Base-by-base conservation (phyloP, 2,329 filamentous ascomycete species). In the Neoascochyta sp. region DNA sequence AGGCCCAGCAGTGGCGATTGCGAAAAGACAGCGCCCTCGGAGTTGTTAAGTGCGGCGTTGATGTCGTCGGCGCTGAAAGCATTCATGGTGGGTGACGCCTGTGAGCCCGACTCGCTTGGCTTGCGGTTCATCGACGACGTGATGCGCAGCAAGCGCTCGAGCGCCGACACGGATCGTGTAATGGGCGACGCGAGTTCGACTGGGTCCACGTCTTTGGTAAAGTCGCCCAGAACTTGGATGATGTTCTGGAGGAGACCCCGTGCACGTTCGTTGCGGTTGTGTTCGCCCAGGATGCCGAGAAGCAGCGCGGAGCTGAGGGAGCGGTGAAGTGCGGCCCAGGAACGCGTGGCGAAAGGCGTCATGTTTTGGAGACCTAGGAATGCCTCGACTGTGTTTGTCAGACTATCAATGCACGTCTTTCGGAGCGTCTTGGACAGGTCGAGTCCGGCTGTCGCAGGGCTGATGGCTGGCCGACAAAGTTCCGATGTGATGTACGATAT, bases 401-500 rank as follows among this genome's bases (percentile, higher is more conserved):
- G 61, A 40, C 71, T 74, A 26, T 71, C 65, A 19, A 80, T 65
- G 45, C 76, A 80, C 34, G 71, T 69, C 29, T 68, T 67, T 23
- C 72, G 70, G 50, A 79, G 67, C 8, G 57, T 70, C 48, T 57
- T 66, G 40, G 55, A 64, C 22, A 69, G 54, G 23, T 69, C 68
- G 28, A 62, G 49, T 10, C 57, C 55, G 21, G 70, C 67, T 7
- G 64, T 64, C 23, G 65, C 62, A 7, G 71, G 67, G 46, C 75
- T 78, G 47, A 81, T 69, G 14, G 76, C 73, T 18, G 76, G 75
- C 17, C 77, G 70, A 49, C 74, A 80, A 17, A 80, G 70, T 57
- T 80, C 77, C 4, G 76, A 79, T 13, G 71, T 71, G 36, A 78
- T 72, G 53, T 80, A 81, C 6, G 75, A 78, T 12, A 74, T 73